phyloP scores from a whole-genome alignment of 768 basidiomycete species.

The Gymnopilus junonius region DNA sequence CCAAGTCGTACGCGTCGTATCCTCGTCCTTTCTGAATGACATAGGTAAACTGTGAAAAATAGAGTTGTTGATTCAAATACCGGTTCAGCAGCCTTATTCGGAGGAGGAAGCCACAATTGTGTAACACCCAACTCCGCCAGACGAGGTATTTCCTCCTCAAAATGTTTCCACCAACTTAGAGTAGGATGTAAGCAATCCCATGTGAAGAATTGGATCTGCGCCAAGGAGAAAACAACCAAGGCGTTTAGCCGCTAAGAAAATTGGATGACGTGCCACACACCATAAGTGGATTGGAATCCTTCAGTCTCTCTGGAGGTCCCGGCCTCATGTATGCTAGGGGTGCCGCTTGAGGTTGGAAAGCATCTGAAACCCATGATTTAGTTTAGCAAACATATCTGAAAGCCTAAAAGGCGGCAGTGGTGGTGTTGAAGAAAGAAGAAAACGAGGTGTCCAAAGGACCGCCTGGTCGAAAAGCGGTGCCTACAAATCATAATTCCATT shows the following conservation, averaged over 20 bases:
- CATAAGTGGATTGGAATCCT: constrained; percentile 65
- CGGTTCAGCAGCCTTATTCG: constrained; percentile 74
- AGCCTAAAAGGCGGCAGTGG: background rate
- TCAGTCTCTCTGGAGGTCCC: constrained; percentile 47
- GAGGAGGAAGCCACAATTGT: constrained; percentile 84
- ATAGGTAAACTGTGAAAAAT: background rate
- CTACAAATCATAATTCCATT: background rate
- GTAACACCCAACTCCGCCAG: constrained; percentile 75
- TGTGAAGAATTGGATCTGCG: constrained; percentile 82
- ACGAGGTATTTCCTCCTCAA: constrained; percentile 65
- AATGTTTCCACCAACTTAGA: constrained; percentile 82
- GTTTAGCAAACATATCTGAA: constrained; percentile 32
- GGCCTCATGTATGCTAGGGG: constrained; percentile 66
- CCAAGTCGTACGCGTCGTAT: constrained; percentile 88
- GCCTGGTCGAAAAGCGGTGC: background rate
- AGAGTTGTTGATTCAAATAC: constrained; percentile 34
- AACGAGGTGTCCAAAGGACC: background rate
- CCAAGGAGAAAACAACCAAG: background rate
- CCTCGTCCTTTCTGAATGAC: constrained; percentile 65
- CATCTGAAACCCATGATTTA: constrained; percentile 32
- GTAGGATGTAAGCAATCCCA: constrained; percentile 67
- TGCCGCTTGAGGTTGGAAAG: constrained; percentile 16
- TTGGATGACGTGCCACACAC: constrained; percentile 40
- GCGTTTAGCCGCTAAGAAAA: background rate
- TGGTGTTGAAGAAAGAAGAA: background rate